These are phyloP conservation scores for Metschnikowia koreensis DNA, from an alignment of 805 yeast genomes.

Conservation along the genomic window DNA sequence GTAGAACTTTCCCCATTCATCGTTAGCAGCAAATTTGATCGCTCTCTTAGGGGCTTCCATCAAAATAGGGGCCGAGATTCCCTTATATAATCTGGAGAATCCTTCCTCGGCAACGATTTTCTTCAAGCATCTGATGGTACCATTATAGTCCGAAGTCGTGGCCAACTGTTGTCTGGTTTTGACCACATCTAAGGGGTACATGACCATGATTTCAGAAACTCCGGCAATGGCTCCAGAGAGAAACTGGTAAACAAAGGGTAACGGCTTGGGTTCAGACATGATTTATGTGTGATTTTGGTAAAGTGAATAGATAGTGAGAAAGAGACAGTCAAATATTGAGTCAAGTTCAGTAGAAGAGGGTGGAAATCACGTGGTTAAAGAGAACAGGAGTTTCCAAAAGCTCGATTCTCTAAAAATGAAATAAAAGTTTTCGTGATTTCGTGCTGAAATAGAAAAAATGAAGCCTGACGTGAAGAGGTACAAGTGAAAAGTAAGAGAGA, in stretches of 20 bases:
- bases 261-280: conserved; percentile 31
- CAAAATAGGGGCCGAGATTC: conserved; percentile 91
- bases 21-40: conserved; percentile 96
- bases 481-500: not conserved
- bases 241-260: conserved; percentile 92
- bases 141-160: conserved; percentile 64
- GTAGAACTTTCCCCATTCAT: conserved; percentile 90
- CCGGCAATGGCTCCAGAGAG: conserved; percentile 92
- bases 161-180: conserved; percentile 91
- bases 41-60: conserved; percentile 99
- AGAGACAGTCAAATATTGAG: not conserved
- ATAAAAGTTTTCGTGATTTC: not conserved
- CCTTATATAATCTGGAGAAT: conserved; percentile 77
- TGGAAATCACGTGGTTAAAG: not conserved
- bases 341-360: not conserved
- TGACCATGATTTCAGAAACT: conserved; percentile 88
- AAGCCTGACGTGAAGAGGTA: not conserved
- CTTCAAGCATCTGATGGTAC: conserved; percentile 78
- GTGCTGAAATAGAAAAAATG: not conserved
- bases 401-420: no score
- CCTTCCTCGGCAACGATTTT: conserved; percentile 90
- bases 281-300: not conserved
- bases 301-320: not conserved
- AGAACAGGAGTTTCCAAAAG: no score
- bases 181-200: conserved; percentile 97